Evolutionary conservation across 108 stramenopile genomes (phyloP), one percentile per base, ranked within the genome.

Genomic region (Hondaea fermentalgiana): DNA sequence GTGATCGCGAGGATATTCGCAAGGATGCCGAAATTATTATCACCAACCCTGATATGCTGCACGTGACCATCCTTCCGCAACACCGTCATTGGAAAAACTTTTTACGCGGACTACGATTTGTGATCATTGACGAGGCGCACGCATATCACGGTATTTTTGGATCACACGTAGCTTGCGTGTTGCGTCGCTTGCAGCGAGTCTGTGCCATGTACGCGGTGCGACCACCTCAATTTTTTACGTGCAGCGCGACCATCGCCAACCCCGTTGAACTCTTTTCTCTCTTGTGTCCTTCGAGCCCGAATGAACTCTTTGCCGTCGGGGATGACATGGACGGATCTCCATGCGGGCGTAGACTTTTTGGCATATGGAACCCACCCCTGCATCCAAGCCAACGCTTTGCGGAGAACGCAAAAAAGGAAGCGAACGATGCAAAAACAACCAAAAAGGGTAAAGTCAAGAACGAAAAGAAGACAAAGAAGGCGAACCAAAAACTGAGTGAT

Each of bases 11-110:
- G 44, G 88, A 89, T 1, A 94, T 97, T 69, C 91, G 91, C 19
- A 90, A 92, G 47, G 57, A 90, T 28, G 93, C 94, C 43, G 95
- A 98, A 88, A 93, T 99, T 44, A 91, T 99, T 43, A 91, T 99
- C 60, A 98, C 97, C 14, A 99, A 99, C 91, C 98, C 98, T 4
- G 98, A 99, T 91, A 99, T 98, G 49, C 88, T 99, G 19, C 98
- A 99, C 91, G 95, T 96, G 16, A 92, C 97, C 8, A 92, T 99
- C 23, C 87, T 99, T 21, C 97, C 98, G n/a, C 88, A 94, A 17
- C 97, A 97, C 96, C 93, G 95, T 69, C 4, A 87, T 4, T 91
- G 92, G 60, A 93, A 96, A 72, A 89, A 91, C 59, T 69, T 98
- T 28, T 88, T 99, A 45, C 88, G 60, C 43, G 72, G 92, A 58